A percentile compares a stretch with the other conserved stretches of the same genome.
These are phyloP conservation scores for Pseudopediastrum boryanum DNA, from an alignment of 139 green algal species.

Conservation along the genomic window DNA sequence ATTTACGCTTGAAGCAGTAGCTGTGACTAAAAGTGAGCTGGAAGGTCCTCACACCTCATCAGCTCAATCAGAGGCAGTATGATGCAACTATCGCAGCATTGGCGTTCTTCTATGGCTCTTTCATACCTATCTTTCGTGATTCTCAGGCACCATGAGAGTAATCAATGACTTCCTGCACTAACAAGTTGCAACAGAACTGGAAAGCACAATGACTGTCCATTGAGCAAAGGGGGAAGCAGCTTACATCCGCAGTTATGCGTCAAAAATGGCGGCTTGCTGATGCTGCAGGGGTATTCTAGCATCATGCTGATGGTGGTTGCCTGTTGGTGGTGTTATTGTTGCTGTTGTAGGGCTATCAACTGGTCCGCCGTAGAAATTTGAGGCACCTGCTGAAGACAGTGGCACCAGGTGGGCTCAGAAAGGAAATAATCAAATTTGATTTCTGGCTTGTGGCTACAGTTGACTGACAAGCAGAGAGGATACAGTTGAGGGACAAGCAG, in stretches of 20 bases:
- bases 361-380: conserved; percentile 33
- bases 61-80: not conserved
- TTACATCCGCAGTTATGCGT: no score
- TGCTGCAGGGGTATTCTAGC: no score
- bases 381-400: conserved; percentile 22
- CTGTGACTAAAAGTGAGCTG: not conserved
- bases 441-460: no score
- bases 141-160: not conserved
- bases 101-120: not conserved
- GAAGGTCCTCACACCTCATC: not conserved
- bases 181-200: not conserved
- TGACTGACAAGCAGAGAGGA: no score
- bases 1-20: conserved; percentile 8
- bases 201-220: not conserved
- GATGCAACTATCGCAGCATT: not conserved
- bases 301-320: conserved; percentile 13
- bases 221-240: no score
- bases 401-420: conserved; percentile 20
- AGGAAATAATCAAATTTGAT: no score
- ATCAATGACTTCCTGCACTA: not conserved
- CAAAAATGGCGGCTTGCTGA: not conserved
- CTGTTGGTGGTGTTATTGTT: not conserved
- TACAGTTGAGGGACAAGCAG: no score
- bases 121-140: not conserved
- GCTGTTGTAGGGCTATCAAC: conserved; percentile 34